These are phyloP conservation scores for Pythium pyrilobum DNA, from an alignment of 352 stramenopile genomes.

Conservation along the genomic window DNA sequence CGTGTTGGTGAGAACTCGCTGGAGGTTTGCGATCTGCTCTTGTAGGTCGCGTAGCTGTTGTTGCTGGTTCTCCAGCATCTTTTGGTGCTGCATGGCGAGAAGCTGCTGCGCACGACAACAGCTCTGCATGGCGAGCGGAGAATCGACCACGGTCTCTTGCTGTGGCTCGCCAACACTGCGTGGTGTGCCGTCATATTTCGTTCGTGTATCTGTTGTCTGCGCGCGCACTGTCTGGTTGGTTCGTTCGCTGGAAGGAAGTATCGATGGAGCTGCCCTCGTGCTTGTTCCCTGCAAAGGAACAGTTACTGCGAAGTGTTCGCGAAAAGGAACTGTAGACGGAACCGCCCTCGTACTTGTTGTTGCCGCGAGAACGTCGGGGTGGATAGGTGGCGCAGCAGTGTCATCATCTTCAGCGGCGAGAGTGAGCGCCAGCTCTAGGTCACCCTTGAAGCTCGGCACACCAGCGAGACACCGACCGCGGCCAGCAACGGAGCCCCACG, in stretches of 20 bases:
- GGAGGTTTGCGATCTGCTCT: constrained; percentile 58
- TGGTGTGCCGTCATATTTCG: no score
- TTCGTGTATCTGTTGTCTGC: neutral
- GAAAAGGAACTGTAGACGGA: no score
- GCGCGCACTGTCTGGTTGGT: neutral
- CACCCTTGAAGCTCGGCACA: constrained; percentile 39
- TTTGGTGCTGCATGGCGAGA: constrained; percentile 65
- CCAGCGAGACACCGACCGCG: constrained; percentile 48
- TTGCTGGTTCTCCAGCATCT: constrained; percentile 75
- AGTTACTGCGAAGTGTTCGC: no score
- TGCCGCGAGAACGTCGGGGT: no score
- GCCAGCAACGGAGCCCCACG: constrained; percentile 35
- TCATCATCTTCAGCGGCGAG: constrained; percentile 2
- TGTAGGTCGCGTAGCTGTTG: constrained; percentile 66
- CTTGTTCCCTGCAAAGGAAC: no score
- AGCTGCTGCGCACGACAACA: constrained; percentile 67
- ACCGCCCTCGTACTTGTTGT: no score
- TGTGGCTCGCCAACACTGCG: no score
- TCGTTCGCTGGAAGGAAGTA: neutral
- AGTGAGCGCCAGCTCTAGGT: constrained; percentile 44
- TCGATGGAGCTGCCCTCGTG: no score
- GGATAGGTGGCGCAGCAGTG: neutral
- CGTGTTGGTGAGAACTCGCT: constrained; percentile 31
- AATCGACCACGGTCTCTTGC: constrained; percentile 9
- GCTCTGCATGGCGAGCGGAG: neutral